Evolutionary conservation across 352 stramenopile species (phyloP).

Genomic region (Phytophthora pini): DNA sequence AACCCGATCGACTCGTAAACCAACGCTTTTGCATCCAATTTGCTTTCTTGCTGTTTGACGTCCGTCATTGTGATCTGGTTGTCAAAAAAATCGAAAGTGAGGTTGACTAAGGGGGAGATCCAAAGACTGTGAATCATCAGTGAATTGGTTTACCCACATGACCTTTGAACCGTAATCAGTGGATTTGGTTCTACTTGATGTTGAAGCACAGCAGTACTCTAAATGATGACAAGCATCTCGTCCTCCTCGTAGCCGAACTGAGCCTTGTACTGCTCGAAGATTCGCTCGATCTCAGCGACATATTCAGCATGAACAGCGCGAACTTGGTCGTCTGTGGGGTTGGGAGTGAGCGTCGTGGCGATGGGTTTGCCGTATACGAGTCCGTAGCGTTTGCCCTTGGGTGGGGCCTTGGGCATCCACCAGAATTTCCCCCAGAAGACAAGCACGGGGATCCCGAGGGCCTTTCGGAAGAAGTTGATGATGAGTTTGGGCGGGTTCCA

Average conservation of each 20-base stretch:
- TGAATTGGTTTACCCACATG: too few relatives aligned
- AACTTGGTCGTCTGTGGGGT: conserved; percentile 39
- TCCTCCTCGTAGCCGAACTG: conserved; percentile 43
- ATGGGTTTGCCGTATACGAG: conserved; percentile 52
- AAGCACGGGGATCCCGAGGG: conserved; percentile 36
- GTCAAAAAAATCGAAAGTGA: too few relatives aligned
- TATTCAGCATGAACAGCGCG: conserved; percentile 36
- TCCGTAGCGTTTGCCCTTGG: conserved; percentile 39
- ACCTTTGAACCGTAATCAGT: too few relatives aligned
- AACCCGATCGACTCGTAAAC: too few relatives aligned
- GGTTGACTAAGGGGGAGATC: too few relatives aligned
- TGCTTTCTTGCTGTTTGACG: too few relatives aligned
- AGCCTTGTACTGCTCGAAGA: conserved; percentile 44
- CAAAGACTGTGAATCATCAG: too few relatives aligned
- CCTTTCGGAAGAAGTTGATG: conserved; percentile 32
- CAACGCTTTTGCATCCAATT: too few relatives aligned
- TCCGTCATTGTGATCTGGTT: too few relatives aligned
- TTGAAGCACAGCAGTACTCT: neutral
- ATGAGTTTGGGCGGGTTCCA: conserved; percentile 40
- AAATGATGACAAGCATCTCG: conserved; percentile 39
- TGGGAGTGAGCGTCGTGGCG: conserved; percentile 11
- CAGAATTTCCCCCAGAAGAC: conserved; percentile 50
- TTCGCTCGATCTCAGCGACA: conserved; percentile 30
- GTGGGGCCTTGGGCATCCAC: conserved; percentile 41
- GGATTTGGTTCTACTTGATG: too few relatives aligned